Evolutionary conservation across 306 rosid species (phyloP), one percentile per base, ranked within the genome.

Genomic region (Trichosanthes truncata): DNA sequence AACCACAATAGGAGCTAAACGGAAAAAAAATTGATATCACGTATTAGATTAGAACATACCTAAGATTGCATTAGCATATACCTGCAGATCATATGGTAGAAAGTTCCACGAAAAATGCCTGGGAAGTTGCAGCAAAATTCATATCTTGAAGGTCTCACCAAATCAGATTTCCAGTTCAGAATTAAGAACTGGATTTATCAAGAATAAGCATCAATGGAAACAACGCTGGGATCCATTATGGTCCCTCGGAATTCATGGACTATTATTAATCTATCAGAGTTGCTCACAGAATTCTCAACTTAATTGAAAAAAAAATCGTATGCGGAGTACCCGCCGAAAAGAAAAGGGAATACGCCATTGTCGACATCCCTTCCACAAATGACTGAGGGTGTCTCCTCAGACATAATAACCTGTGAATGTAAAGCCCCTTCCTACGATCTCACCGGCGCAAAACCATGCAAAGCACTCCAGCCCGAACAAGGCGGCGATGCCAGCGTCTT

Each of bases 381-480:
- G 7, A 73, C 60, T 9, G 0, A 26, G 60, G 9, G 4, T n/a
- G 23, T 25, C 40, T 25, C 40, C 65, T 88, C 83, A 90, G 81
- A 86, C 86, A 76, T 83, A 82, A 79, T 90, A 88, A 63, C 94
- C 92, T 8, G 94, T 88, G 83, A 90, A 60, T 53, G 92, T 90
- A 26, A 90, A 90, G 52, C 92, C 94, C 86, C 92, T 90, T 81
- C 94, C 92, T 41, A 85, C 86, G 52, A 90, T 87, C 86, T 90
- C 92, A 60, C 92, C 91, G 2, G 87, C 86, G 40, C 89, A 88
- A 80, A 41, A 88, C 91, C 91, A 90, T 12, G 89, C 92, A 83
- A 78, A 90, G 86, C 89, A 85, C 51, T 90, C 95, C 79, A 90
- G 83, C 41, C 93, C 96, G 83, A 91, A 91, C 82, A 91, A 82